Evolutionary conservation across 306 rosid species (phyloP).

Genomic region (Hippophae rhamnoides): DNA sequence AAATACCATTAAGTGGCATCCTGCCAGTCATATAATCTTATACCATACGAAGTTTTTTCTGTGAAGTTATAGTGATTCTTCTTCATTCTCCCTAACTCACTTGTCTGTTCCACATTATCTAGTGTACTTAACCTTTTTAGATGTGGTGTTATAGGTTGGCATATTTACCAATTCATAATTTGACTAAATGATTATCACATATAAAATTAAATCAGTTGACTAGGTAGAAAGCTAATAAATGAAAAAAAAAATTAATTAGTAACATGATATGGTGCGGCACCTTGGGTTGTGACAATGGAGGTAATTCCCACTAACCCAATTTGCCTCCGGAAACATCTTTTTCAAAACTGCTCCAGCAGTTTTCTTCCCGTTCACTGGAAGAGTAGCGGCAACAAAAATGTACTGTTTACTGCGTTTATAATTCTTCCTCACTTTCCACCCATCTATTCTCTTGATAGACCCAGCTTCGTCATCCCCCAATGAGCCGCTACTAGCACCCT

Average conservation of each 20-base stretch:
- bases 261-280: slow-evolving; percentile 26
- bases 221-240: slow-evolving; percentile 9
- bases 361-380: slow-evolving; percentile 90
- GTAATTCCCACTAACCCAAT: slow-evolving; percentile 82
- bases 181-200: too few species aligned
- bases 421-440: slow-evolving; percentile 76
- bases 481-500: slow-evolving; percentile 22
- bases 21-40: too few species aligned
- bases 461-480: slow-evolving; percentile 26
- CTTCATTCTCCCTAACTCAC: too few species aligned
- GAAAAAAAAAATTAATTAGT: background rate
- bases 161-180: too few species aligned
- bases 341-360: slow-evolving; percentile 78
- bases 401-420: slow-evolving; percentile 84
- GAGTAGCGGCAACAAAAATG: slow-evolving; percentile 94
- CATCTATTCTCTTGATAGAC: slow-evolving; percentile 33
- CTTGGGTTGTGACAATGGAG: slow-evolving; percentile 95
- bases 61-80: too few species aligned
- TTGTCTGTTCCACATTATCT: too few species aligned
- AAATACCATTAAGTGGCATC: background rate
- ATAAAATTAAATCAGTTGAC: slow-evolving; percentile 2
- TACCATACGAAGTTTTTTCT: too few species aligned
- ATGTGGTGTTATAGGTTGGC: too few species aligned
- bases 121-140: too few species aligned
- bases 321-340: slow-evolving; percentile 75